Evolutionary conservation across 257 asterid genomes (phyloP).

Genomic region (Gentiana dahurica): DNA sequence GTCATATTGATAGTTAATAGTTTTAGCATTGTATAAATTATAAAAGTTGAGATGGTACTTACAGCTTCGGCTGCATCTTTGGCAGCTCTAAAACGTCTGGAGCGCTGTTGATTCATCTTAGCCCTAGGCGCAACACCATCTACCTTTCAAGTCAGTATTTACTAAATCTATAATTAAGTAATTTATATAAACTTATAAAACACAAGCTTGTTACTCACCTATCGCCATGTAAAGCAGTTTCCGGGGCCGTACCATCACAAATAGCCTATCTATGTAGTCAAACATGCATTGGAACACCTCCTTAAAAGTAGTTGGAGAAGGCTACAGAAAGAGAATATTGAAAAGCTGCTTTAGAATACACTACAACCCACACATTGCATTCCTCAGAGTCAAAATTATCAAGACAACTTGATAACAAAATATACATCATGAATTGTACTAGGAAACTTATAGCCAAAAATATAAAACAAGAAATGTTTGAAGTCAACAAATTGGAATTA

Average conservation of each 20-base stretch:
- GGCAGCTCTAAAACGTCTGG: slow-evolving; percentile 87
- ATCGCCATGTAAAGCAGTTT: slow-evolving; percentile 91
- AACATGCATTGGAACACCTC: slow-evolving; percentile 91
- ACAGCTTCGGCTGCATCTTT: slow-evolving; percentile 84
- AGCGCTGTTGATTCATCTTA: slow-evolving; percentile 83
- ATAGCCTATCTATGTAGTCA: slow-evolving; percentile 90
- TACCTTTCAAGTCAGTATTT: slow-evolving; percentile 18
- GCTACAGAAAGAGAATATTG: slow-evolving; percentile 45
- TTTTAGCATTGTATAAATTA: not conserved
- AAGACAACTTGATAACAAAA: no score
- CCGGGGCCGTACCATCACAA: slow-evolving; percentile 91
- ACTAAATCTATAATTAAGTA: not conserved
- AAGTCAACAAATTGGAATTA: no score
- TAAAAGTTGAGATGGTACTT: slow-evolving; percentile 9
- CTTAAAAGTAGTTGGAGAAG: slow-evolving; percentile 84
- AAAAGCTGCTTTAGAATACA: not conserved
- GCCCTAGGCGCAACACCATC: slow-evolving; percentile 99
- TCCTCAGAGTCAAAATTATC: not conserved
- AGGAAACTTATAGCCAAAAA: no score
- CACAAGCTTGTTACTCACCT: slow-evolving; percentile 44
- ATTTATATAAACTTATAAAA: not conserved
- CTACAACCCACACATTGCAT: not conserved
- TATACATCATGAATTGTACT: no score
- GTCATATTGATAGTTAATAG: slow-evolving; percentile 2
- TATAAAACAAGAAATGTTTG: no score